Evolutionary conservation across 2,329 filamentous ascomycete species (phyloP), one percentile per base, ranked within the genome.

Genomic region (Aspergillus pseudonomiae): DNA sequence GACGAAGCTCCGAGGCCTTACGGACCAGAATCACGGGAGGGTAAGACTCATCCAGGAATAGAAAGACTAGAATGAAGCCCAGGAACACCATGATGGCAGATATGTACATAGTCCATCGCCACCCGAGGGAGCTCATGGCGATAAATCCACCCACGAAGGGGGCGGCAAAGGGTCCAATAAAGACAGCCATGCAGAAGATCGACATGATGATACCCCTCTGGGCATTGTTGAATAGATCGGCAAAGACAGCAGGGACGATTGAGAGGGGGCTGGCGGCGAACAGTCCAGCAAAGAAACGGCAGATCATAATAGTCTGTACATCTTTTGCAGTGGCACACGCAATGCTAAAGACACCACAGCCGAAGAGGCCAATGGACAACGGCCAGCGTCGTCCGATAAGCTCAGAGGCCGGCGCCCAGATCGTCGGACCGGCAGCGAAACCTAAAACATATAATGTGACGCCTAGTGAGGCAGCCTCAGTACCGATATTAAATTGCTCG

Each of bases 331-430:
- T 78, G 0, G 82, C 83, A 1, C 79, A 77, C 2, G 76, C 81
- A 45, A 84, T 77, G 3, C 79, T 81, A 67, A 84, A 84, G 6
- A 84, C 65, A 0, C 73, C 80, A 34, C 81, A 77, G 1, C 78
- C 73, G 30, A 81, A 73, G 34, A 83, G 72, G 0, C 81, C 79
- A 5, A 80, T 75, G 6, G 80, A 46, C 71, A 83, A 70, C 76
- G 86, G 59, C 85, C 82, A 63, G 78, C 81, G 87, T 73, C 86
- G 78, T 0, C 86, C 87, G 60, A 83, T 87, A 6, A 89, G 78
- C 70, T 91, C 88, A 59, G 83, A 86, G 34, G 89, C 74, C 0
- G 88, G 88, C 2, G 86, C 87, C 85, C 86, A 89, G 2, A 90
- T 66, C 14, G 89, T 74, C 0, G 89, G 88, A 0, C 89, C 89